phyloP scores from a whole-genome alignment of 75 land plant genomes.

The Picea sitchensis region DNA sequence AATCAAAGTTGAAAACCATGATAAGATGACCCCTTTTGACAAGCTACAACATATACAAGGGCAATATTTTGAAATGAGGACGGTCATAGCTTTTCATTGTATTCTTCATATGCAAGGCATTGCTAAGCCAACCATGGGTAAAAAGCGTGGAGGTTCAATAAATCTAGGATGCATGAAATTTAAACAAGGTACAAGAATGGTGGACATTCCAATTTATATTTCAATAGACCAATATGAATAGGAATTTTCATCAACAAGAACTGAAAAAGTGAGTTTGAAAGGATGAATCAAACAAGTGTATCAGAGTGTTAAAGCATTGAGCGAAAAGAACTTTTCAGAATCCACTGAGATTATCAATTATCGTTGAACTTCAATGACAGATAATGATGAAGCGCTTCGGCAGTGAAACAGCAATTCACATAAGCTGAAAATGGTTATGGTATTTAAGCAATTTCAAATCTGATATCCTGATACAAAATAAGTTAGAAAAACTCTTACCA shows the following conservation, averaged over 20 bases:
- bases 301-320: background rate
- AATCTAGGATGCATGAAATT: background rate
- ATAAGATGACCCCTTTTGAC: too few relatives aligned
- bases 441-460: background rate
- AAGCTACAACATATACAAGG: background rate
- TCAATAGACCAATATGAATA: background rate
- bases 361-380: background rate
- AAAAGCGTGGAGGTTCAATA: background rate
- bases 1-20: too few relatives aligned
- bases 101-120: background rate
- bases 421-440: background rate
- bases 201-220: background rate
- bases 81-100: background rate
- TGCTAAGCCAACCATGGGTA: background rate
- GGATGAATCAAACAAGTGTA: background rate
- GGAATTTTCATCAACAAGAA: background rate
- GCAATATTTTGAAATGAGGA: slow-evolving; percentile 2
- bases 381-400: background rate
- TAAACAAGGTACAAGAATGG: background rate
- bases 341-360: background rate
- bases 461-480: background rate
- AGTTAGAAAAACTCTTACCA: background rate
- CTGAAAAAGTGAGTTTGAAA: background rate
- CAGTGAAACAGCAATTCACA: background rate
- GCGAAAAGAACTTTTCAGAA: background rate